These are phyloP conservation scores for Ogataea siamensis DNA, from an alignment of 805 yeast species.

Conservation along the genomic window DNA sequence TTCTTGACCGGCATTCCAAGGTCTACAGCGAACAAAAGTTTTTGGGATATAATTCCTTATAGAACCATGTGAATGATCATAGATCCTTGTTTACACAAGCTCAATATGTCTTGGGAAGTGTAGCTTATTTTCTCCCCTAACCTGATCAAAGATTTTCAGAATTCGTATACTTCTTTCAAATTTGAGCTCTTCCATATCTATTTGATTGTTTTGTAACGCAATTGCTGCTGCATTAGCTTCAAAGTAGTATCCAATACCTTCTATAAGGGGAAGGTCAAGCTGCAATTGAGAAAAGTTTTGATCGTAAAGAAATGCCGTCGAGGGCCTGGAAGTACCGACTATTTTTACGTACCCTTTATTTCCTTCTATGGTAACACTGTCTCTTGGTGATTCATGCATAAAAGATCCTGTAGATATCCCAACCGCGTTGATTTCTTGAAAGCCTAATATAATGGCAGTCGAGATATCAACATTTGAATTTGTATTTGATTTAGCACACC, in stretches of 20 bases:
- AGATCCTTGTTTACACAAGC: too few relatives aligned
- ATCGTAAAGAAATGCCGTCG: too few relatives aligned
- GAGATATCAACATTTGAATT: slow-evolving; percentile 42
- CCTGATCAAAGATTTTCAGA: slow-evolving; percentile 44
- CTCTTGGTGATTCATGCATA: slow-evolving; percentile 4
- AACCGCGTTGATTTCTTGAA: slow-evolving; percentile 36
- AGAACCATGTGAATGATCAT: too few relatives aligned
- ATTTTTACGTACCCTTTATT: slow-evolving; percentile 18
- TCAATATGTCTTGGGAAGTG: slow-evolving; percentile 38
- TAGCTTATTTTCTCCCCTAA: slow-evolving; percentile 43
- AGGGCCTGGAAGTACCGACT: slow-evolving; percentile 23
- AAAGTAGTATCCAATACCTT: slow-evolving; percentile 46
- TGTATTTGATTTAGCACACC: slow-evolving; percentile 32
- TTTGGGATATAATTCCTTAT: slow-evolving; percentile 6
- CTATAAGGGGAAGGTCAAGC: slow-evolving; percentile 33
- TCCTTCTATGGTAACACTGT: slow-evolving; percentile 23
- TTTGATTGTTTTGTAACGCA: slow-evolving; percentile 39
- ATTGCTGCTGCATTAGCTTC: slow-evolving; percentile 55
- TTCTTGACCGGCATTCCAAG: slow-evolving; percentile 38
- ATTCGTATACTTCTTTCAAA: slow-evolving; percentile 45
- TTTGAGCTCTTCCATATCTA: slow-evolving; percentile 34
- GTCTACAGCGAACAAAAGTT: slow-evolving; percentile 13
- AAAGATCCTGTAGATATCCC: slow-evolving; percentile 37
- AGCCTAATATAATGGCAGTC: slow-evolving; percentile 37
- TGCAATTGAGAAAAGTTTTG: too few relatives aligned